Evolutionary conservation across 441 rosid genomes (phyloP), one percentile per base, ranked within the genome.

Genomic region (Gossypium gossypioides): DNA sequence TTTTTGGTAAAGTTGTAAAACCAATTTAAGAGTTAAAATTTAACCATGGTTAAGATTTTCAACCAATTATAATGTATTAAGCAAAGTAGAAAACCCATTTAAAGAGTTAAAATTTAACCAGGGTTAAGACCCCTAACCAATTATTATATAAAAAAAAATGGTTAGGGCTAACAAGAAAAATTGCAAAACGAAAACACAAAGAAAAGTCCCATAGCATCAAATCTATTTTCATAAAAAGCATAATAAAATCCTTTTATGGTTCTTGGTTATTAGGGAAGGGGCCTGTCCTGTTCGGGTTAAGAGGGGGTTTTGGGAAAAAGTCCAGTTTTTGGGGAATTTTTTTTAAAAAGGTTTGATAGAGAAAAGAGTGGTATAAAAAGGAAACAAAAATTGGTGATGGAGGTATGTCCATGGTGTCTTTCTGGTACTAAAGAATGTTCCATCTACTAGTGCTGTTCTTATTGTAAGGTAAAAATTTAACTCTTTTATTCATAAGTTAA

Each of bases 11-110:
- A 29, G 42, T 69, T 50, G 15, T 8, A 66, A 55, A 66, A 52
- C 24, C 34, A 75, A n/a, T 4, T 22, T 25, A 12, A 37, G 55
- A 44, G 73, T 72, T 51, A 72, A 76, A 70, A 27, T 1, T 46
- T 77, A 80, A 80, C 81, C 83, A 77, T 67, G 74, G 79, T 81
- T 73, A 77, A 27, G 52, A n/a, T 25, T 59, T 27, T 22, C 46
- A 29, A 59, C 13, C 44, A 60, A 60, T 29, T 29, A 29, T 60
- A 59, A 59, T 6, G 5, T 21, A 21, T 9, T 4, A 21, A 19
- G 59, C 59, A 57, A 29, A 50, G 63, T 56, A n/a, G 13, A 9
- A 74, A 48, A 60, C 55, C 48, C 40, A 75, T 19, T 7, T 16
- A 18, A 16, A 37, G 55, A 44, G 73, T 77, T 51, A 72, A 76